A percentile compares a stretch with the other conserved stretches of the same genome.
Evolutionary conservation across 257 asterid genomes (phyloP).

Genomic region (Gentiana macrophylla): DNA sequence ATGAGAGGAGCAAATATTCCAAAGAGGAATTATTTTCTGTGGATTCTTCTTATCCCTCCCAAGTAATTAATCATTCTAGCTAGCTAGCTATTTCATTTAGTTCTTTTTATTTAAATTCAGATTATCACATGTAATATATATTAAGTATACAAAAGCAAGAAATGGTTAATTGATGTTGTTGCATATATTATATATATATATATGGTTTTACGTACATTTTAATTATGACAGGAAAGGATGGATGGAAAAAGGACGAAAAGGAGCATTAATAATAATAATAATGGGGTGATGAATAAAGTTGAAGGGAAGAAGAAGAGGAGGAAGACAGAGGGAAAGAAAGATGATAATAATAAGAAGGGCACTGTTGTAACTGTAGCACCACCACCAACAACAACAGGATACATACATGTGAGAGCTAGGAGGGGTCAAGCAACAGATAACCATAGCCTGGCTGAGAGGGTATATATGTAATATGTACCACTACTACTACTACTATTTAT

Average conservation of each 20-base stretch:
- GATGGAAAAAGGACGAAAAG: slow-evolving; percentile 33
- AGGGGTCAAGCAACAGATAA: slow-evolving; percentile 93
- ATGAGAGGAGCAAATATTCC: not conserved
- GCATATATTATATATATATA: too few relatives aligned
- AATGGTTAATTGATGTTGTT: too few relatives aligned
- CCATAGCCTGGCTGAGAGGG: slow-evolving; percentile 95
- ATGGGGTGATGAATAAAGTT: slow-evolving; percentile 5
- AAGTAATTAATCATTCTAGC: slow-evolving; percentile 19
- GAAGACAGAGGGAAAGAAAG: slow-evolving; percentile 11
- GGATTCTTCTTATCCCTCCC: slow-evolving; percentile 37
- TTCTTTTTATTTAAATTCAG: not conserved
- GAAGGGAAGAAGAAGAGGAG: slow-evolving; percentile 20
- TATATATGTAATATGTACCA: slow-evolving; percentile 9
- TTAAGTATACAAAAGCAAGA: too few relatives aligned
- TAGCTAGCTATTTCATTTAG: too few relatives aligned
- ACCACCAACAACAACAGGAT: slow-evolving; percentile 22
- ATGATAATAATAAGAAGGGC: slow-evolving; percentile 20
- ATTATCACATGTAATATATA: not conserved
- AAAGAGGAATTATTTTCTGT: slow-evolving; percentile 17
- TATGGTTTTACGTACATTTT: not conserved
- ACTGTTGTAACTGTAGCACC: too few relatives aligned
- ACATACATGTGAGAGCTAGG: slow-evolving; percentile 79
- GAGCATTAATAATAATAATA: not conserved
- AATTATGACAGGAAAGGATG: slow-evolving; percentile 22
- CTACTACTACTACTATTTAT: not conserved